phyloP scores from a whole-genome alignment of 2,329 filamentous ascomycete species.

The Phaeosphaeriaceae sp. region DNA sequence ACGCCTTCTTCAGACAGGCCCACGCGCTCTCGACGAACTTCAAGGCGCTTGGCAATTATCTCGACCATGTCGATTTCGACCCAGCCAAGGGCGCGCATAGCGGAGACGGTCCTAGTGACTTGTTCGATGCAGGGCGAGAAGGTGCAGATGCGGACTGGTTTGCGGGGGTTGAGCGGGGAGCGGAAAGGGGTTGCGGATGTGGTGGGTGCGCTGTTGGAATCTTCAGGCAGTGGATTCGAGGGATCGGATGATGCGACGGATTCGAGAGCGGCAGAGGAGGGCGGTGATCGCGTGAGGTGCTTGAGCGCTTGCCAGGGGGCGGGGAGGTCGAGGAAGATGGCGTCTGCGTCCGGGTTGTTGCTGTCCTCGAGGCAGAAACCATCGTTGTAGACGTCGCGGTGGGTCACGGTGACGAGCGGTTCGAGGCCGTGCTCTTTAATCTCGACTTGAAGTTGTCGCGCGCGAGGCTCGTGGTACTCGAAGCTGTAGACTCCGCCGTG shows the following conservation, averaged over 20 bases:
- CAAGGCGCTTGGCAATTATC: slow-evolving; percentile 78
- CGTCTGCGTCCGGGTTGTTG: slow-evolving; percentile 60
- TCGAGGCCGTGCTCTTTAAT: slow-evolving; percentile 71
- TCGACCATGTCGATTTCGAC: slow-evolving; percentile 93
- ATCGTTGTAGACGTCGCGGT: slow-evolving; percentile 79
- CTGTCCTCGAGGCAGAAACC: slow-evolving; percentile 68
- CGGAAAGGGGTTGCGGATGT: slow-evolving; percentile 30
- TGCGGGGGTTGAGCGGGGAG: slow-evolving; percentile 72
- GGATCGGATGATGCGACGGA: slow-evolving; percentile 30
- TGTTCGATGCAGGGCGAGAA: slow-evolving; percentile 98
- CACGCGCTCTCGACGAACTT: slow-evolving; percentile 81
- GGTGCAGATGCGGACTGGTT: slow-evolving; percentile 81
- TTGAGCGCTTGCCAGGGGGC: slow-evolving; percentile 81
- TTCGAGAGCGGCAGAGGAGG: slow-evolving; percentile 33
- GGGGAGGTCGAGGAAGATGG: slow-evolving; percentile 80
- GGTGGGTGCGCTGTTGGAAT: not conserved
- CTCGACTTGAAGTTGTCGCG: slow-evolving; percentile 72
- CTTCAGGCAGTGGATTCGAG: slow-evolving; percentile 51
- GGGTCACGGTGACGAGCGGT: slow-evolving; percentile 72
- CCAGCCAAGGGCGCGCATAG: slow-evolving; percentile 84
- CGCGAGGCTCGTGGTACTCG: slow-evolving; percentile 79
- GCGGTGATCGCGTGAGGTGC: slow-evolving; percentile 68
- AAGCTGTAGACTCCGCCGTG: slow-evolving; percentile 79
- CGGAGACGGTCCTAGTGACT: slow-evolving; percentile 83
- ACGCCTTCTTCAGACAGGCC: slow-evolving; percentile 73